Conservation (phyloP, 352 stramenopile species). For the Phytopythium kandeliae region DNA sequence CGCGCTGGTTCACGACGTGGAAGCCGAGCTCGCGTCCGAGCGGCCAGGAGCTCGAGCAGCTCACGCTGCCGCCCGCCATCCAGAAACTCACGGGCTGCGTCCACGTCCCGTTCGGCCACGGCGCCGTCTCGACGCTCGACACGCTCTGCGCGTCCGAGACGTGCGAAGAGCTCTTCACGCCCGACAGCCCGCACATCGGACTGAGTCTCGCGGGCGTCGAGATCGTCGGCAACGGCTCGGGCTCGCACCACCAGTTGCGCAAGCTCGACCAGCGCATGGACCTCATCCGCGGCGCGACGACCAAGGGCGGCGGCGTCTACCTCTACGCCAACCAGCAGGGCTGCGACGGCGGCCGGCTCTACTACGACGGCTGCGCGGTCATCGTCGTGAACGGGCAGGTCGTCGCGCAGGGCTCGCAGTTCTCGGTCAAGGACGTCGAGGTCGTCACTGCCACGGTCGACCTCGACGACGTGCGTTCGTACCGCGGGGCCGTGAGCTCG, state of each 20-base stretch:
- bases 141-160: slow-evolving; percentile 91
- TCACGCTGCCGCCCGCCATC: slow-evolving; percentile 82
- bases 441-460: slow-evolving; percentile 97
- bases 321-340: slow-evolving; percentile 98
- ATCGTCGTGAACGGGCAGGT: slow-evolving; percentile 97
- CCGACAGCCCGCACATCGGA: slow-evolving; percentile 93
- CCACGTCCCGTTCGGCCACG: slow-evolving; percentile 81
- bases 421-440: slow-evolving; percentile 95
- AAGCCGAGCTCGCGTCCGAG: slow-evolving; percentile 34
- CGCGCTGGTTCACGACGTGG: slow-evolving; percentile 90
- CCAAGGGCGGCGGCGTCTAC: slow-evolving; percentile 98
- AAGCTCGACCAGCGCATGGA: slow-evolving; percentile 92
- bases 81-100: slow-evolving; percentile 70
- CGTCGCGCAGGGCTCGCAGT: slow-evolving; percentile 95
- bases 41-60: slow-evolving; percentile 46
- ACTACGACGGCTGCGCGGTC: slow-evolving; percentile 97
- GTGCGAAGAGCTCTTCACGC: slow-evolving; percentile 98
- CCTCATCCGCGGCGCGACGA: slow-evolving; percentile 87
- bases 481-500: slow-evolving; percentile 90
- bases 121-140: slow-evolving; percentile 80
- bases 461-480: slow-evolving; percentile 97
- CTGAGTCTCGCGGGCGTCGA: slow-evolving; percentile 93
- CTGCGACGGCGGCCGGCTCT: slow-evolving; percentile 95
- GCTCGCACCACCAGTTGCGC: slow-evolving; percentile 96
- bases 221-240: slow-evolving; percentile 97